These are phyloP conservation scores for Lenzites betulinus DNA, from an alignment of 768 basidiomycete genomes.

Conservation along the genomic window DNA sequence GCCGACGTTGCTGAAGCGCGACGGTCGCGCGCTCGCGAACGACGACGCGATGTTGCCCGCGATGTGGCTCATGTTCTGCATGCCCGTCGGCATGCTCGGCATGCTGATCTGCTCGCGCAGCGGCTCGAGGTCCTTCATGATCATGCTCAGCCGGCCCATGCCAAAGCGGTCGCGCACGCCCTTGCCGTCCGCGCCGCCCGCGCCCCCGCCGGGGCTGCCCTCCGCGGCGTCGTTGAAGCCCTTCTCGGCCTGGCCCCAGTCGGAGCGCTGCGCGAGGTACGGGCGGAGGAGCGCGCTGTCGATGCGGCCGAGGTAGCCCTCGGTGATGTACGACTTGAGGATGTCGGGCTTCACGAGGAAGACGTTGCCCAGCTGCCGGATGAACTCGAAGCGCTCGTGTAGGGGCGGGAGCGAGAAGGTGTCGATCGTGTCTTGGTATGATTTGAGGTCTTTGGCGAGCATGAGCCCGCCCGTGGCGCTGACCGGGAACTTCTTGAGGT, in stretches of 20 bases:
- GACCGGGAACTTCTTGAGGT: conserved; percentile 94
- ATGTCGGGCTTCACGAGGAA: conserved; percentile 97
- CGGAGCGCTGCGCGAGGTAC: conserved; percentile 86
- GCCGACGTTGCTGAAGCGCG: conserved; percentile 15
- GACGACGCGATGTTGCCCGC: conserved; percentile 20
- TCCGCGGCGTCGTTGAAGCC: conserved; percentile 65
- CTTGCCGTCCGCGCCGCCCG: conserved; percentile 45
- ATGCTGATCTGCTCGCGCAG: conserved; percentile 49
- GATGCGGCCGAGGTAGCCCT: conserved; percentile 90
- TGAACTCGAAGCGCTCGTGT: conserved; percentile 95
- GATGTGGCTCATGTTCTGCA: conserved; percentile 16
- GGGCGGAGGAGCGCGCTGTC: conserved; percentile 85
- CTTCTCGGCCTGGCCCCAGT: conserved; percentile 87
- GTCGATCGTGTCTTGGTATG: conserved; percentile 88
- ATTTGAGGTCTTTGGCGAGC: conserved; percentile 98
- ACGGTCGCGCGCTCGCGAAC: conserved; percentile 17
- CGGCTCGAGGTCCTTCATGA: conserved; percentile 87
- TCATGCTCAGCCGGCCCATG: conserved; percentile 73
- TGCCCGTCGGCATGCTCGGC: conserved; percentile 17
- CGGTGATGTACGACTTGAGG: conserved; percentile 92
- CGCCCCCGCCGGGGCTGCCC: conserved; percentile 35
- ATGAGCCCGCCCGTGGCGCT: conserved; percentile 96
- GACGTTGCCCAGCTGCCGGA: conserved; percentile 94
- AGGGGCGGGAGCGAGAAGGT: conserved; percentile 84
- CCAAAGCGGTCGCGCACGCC: conserved; percentile 59